A percentile compares a stretch with the other conserved stretches of the same genome.
Evolutionary conservation across 176 grass and related monocot genomes (phyloP).

Genomic region (Carex littledalei): DNA sequence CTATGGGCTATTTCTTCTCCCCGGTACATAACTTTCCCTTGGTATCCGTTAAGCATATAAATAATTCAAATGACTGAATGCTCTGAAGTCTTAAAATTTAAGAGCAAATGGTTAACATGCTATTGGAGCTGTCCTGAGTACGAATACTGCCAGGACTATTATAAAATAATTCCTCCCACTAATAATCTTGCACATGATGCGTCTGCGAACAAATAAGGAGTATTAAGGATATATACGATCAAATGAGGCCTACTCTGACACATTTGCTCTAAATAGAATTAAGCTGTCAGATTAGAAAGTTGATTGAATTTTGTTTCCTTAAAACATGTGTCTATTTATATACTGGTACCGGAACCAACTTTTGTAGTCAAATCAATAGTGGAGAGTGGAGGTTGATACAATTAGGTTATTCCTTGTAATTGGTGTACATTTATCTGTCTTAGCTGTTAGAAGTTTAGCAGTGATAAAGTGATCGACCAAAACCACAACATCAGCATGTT

Average conservation of each 20-base stretch:
- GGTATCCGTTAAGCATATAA: not conserved
- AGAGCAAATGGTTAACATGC: not conserved
- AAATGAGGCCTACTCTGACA: not conserved
- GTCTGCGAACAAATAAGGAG: not conserved
- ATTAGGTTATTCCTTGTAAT: not conserved
- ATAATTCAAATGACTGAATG: not conserved
- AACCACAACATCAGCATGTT: not conserved
- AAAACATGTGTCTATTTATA: not conserved
- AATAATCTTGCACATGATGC: not conserved
- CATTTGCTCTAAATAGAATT: not conserved
- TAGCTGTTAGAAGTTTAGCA: not conserved
- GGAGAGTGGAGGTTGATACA: not conserved
- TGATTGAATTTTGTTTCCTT: not conserved
- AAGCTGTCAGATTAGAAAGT: not conserved
- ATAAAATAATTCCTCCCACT: not conserved
- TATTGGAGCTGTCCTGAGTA: not conserved
- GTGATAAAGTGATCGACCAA: not conserved
- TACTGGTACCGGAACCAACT: not conserved
- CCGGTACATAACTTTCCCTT: conserved; percentile 53
- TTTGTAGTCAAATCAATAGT: not conserved
- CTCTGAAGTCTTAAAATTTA: not conserved
- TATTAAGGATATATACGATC: not conserved
- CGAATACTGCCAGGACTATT: not conserved
- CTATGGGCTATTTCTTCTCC: conserved; percentile 90
- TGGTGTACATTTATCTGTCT: not conserved